phyloP scores from a whole-genome alignment of 768 basidiomycete genomes.

The Boletus huronensis region DNA sequence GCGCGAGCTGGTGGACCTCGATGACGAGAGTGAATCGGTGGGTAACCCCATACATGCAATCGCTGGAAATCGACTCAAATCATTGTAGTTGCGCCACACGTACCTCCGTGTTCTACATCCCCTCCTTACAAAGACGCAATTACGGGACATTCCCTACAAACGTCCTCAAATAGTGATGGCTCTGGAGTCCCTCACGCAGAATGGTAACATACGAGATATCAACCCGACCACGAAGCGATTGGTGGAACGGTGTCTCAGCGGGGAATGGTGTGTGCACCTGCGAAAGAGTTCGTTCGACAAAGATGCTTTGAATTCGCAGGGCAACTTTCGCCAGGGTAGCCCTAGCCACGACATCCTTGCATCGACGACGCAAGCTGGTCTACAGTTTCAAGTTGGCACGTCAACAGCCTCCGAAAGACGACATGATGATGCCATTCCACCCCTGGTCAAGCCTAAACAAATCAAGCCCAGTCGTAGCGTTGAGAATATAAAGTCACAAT shows the following conservation, averaged over 20 bases:
- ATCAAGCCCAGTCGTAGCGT: slow-evolving; percentile 66
- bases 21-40: slow-evolving; percentile 92
- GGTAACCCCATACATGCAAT: slow-evolving; percentile 28
- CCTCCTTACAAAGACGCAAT: slow-evolving; percentile 89
- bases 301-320: slow-evolving; percentile 26
- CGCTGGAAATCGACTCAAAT: slow-evolving; percentile 2
- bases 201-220: slow-evolving; percentile 76
- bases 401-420: slow-evolving; percentile 14
- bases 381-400: background rate
- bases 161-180: slow-evolving; percentile 82
- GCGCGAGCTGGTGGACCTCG: slow-evolving; percentile 87
- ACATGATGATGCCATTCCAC: slow-evolving; percentile 17
- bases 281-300: slow-evolving; percentile 38
- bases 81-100: slow-evolving; percentile 80
- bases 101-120: slow-evolving; percentile 96
- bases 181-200: slow-evolving; percentile 72
- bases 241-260: slow-evolving; percentile 85
- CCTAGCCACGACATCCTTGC: slow-evolving; percentile 44
- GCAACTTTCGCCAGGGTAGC: slow-evolving; percentile 35
- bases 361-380: slow-evolving; percentile 31
- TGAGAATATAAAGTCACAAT: slow-evolving; percentile 47
- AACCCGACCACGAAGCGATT: slow-evolving; percentile 85
- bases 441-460: slow-evolving; percentile 36
- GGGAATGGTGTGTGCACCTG: slow-evolving; percentile 81
- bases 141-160: slow-evolving; percentile 84